Base-by-base conservation (phyloP, 805 yeast genomes). In the Naumovozyma baii region DNA sequence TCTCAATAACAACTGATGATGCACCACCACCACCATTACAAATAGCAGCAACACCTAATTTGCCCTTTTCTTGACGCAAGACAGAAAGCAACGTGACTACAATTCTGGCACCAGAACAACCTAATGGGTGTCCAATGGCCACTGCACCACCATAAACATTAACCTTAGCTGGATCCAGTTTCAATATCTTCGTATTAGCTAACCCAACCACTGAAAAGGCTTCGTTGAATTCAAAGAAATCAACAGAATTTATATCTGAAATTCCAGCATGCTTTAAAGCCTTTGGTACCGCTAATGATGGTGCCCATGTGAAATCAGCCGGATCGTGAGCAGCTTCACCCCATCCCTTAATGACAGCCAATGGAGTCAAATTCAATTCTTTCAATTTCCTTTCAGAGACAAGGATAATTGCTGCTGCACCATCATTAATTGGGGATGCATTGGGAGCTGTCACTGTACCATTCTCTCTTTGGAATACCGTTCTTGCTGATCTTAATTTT, bases 11-110 rank as follows among this genome's bases (percentile, higher is more conserved):
- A 55, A 92, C 70, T 18, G 97, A 80, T 41, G 95, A 82, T 37
- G 96, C 97, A 62, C 98, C 99, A 62, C 99, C 99, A 57, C 99
- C 99, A 71, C 99, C 98, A 65, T 92, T 92, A 74, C 98, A 92
- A 60, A 92, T 81, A 63, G 86, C 96, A 55, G 96, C 96, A 50
- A 78, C 86, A 63, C 99, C 99, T 51, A 79, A 64, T 68, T 81
- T 85, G 52, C 90, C 94, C 40, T 66, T 66, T 71, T 92, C 97
- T 69, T 90, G 96, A 30, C 65, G 50, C 59, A 92, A 75, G 14
- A 88, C 87, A 37, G 86, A 75, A 43, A 78, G 55, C 63, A 92
- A 73, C 20, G 98, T 92, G 50, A 85, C 88, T 42, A 92, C 76
- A 55, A 92, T 75, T 72, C 96, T 76, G 35, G 94, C 94, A 64